Evolutionary conservation across 2,329 filamentous ascomycete species (phyloP).

Genomic region (Cercospora beticola): DNA sequence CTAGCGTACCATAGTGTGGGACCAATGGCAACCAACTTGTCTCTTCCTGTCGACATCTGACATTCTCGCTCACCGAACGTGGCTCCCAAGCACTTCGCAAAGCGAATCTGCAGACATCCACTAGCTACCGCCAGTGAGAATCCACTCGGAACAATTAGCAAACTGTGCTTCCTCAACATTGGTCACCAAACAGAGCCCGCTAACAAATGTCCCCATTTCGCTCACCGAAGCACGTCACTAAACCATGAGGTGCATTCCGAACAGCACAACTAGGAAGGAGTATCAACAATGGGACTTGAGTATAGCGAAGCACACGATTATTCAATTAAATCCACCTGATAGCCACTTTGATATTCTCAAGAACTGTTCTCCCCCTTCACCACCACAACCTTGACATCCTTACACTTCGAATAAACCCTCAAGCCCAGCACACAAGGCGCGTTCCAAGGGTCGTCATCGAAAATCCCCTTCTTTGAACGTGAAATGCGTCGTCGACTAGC

Average conservation of each 20-base stretch:
- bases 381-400: conserved; percentile 54
- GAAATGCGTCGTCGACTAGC: background rate
- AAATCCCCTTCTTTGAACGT: conserved; percentile 41
- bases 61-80: background rate
- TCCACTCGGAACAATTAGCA: background rate
- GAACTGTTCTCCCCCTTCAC: conserved; percentile 45
- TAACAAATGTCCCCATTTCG: background rate
- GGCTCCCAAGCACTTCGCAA: background rate
- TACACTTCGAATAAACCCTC: conserved; percentile 55
- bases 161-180: background rate
- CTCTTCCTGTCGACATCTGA: background rate
- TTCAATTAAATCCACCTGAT: background rate
- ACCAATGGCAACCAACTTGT: background rate
- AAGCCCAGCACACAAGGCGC: conserved; percentile 61
- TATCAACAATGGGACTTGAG: background rate
- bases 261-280: background rate
- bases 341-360: background rate
- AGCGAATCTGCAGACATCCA: background rate
- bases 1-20: background rate
- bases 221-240: background rate
- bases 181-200: background rate
- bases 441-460: conserved; percentile 58
- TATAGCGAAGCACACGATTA: background rate
- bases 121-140: background rate
- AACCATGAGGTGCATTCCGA: background rate